Base-by-base conservation (phyloP, 768 basidiomycete species). In the Suillus placidus region DNA sequence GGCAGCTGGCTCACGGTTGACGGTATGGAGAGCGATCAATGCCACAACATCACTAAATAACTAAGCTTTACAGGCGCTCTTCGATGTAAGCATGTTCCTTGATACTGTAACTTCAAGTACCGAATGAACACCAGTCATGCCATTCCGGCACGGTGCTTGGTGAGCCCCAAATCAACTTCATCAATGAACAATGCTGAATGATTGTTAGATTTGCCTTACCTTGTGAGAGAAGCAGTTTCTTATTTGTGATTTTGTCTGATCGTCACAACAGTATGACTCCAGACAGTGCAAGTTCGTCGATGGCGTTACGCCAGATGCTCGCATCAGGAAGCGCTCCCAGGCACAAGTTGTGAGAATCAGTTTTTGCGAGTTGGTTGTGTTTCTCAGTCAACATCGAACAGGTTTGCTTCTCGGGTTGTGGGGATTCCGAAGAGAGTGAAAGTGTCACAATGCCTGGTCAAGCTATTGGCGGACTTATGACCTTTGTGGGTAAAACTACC, bases 111-210 rank as follows among this genome's bases (percentile, higher is more conserved):
- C 8, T 40, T 9, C 18, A 60, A 40, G 10, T 16, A 6, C 26
- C 26, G 18, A 60, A 20, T 42, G 16, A 9, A 18, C 26, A 6
- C 6, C 18, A 60, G 58, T 60, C 58, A 4, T 60, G 58, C 26
- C 58, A 60, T 42, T 60, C 58, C n/a, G 58, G 58, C 26, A 60
- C 58, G 38, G 58, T 60, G 1, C 58, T 60, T 13, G 58, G 58
- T 60, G 58, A 60, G 58, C 38, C 38, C 3, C 26, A 60, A 20
- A 42, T 42, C 18, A 30, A 40, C 4, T 20, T 30, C 6, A 42
- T 40, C 38, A 30, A 6, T 30, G 38, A 42, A 1, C 13, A 6
- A 20, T 26, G 1, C 26, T 60, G 18, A 40, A 7, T 1, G 12
- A 42, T 60, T 10, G 10, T 42, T 42, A 60, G 58, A 60, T 60